A percentile compares a stretch with the other conserved stretches of the same genome.
These are phyloP conservation scores for Saccharum spontaneum DNA, from an alignment of 176 grass and related monocot species.

Conservation along the genomic window DNA sequence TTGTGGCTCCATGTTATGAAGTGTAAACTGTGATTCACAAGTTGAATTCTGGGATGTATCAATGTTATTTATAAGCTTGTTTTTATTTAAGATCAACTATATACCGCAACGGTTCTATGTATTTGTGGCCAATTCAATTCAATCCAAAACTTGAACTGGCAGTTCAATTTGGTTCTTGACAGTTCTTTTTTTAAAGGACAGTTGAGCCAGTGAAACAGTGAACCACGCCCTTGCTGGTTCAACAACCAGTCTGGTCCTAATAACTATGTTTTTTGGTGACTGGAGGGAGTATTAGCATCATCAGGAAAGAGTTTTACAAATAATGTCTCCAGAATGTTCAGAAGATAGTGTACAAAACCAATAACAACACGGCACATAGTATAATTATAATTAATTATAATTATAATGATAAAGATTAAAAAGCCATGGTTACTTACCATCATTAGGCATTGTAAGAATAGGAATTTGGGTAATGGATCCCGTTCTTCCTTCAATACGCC, in stretches of 20 bases:
- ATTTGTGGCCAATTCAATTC: neutral
- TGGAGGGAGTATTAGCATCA: neutral
- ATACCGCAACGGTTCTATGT: no score
- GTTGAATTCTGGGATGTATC: neutral
- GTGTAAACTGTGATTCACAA: neutral
- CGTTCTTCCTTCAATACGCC: conserved; percentile 96
- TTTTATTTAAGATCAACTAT: neutral
- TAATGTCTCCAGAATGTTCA: neutral
- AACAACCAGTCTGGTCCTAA: neutral
- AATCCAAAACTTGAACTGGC: neutral
- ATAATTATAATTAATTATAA: neutral
- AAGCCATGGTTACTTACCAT: conserved; percentile 53
- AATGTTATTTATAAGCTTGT: neutral
- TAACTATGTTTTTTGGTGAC: neutral
- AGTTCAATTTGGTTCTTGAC: neutral
- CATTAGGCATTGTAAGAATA: conserved; percentile 99
- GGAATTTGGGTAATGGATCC: conserved; percentile 99
- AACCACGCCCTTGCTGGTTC: neutral
- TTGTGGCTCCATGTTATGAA: neutral
- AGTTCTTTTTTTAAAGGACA: neutral
- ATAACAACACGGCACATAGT: neutral
- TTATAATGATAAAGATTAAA: neutral
- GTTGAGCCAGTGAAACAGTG: neutral
- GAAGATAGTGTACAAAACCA: neutral
- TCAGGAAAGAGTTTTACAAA: neutral